Conservation (phyloP, 2,329 filamentous ascomycete species). For the Knoxdaviesia capensis region DNA sequence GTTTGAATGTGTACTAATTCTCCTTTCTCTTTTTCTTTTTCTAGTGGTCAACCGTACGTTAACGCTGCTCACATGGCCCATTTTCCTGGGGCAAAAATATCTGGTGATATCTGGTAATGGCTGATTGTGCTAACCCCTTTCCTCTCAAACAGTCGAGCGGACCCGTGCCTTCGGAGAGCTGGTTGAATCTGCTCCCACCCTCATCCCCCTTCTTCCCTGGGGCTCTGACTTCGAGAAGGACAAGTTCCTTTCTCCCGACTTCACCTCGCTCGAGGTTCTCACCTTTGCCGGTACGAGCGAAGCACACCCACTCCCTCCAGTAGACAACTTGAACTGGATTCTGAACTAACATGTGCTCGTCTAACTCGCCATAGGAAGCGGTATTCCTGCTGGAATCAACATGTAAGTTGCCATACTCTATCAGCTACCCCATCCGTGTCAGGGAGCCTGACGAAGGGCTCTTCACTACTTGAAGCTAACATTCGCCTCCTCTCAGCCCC, state of each 20-base stretch:
- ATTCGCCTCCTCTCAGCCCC: constrained; percentile 14
- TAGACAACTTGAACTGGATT: neutral
- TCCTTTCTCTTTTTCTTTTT: neutral
- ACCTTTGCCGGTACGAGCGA: constrained; percentile 35
- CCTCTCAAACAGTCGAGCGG: constrained; percentile 38
- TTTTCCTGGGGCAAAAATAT: too few relatives aligned
- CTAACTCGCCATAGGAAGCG: constrained; percentile 21
- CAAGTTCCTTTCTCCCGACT: constrained; percentile 86
- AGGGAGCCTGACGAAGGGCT: neutral
- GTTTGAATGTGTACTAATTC: neutral
- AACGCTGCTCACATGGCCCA: too few relatives aligned
- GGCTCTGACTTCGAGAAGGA: constrained; percentile 81
- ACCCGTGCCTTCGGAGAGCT: constrained; percentile 75
- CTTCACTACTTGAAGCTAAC: neutral
- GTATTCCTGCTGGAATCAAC: constrained; percentile 49
- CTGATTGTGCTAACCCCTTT: constrained; percentile 1
- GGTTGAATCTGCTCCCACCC: constrained; percentile 57
- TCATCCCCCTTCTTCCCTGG: constrained; percentile 88
- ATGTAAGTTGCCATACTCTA: constrained; percentile 17
- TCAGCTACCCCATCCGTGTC: neutral
- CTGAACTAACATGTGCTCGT: neutral
- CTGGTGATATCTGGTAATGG: too few relatives aligned
- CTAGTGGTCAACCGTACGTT: constrained; percentile 45
- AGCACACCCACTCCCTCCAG: neutral
- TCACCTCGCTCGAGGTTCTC: constrained; percentile 82